Evolutionary conservation across 805 yeast species (phyloP), one percentile per base, ranked within the genome.

Genomic region (Spathaspora arborariae): DNA sequence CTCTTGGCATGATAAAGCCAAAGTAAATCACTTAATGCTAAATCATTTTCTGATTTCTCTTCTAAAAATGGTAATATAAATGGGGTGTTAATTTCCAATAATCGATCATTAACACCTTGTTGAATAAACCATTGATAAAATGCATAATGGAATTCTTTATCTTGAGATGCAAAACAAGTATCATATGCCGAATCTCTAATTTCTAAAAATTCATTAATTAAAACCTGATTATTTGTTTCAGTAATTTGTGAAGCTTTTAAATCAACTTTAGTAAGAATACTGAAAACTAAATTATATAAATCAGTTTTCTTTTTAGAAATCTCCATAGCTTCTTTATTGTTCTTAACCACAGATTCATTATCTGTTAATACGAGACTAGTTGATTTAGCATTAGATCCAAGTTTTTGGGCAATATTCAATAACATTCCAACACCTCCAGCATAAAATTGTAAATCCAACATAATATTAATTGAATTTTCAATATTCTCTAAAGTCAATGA

Each of bases 1-100:
- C 87, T 80, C 63, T 85, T 88, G 18, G 96, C 90, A 57, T 88
- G 87, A 63, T 87, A 92, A 41, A 85, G 76, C 96, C 98, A 92
- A 47, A 94, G 70, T 50, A 94, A 66, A 54, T 88, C 88, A 3
- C 96, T 90, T 64, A 88, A 79, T 36, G 81, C 80, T 45, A 90
- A 68, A 40, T 87, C 84, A 42, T 78, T 77, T 24, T 72, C 64
- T 0, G 92, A 72, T 47, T 78, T 80, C 57, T 82, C 87, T 54
- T 82, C 82, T 59, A 94, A 76, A 56, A 87, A 94, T 21, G 85
- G 81, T 49, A 88, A 72, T 34, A 94, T 80, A 57, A 74, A 92
- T 10, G 91, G 87, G 0, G 97, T 88, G 45, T 88, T 86, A 47
- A 92, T 76, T 41, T 85, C 88, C 49, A 92, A 72, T 39, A 94